phyloP scores from a whole-genome alignment of 768 basidiomycete genomes.

The Russula vinacea region DNA sequence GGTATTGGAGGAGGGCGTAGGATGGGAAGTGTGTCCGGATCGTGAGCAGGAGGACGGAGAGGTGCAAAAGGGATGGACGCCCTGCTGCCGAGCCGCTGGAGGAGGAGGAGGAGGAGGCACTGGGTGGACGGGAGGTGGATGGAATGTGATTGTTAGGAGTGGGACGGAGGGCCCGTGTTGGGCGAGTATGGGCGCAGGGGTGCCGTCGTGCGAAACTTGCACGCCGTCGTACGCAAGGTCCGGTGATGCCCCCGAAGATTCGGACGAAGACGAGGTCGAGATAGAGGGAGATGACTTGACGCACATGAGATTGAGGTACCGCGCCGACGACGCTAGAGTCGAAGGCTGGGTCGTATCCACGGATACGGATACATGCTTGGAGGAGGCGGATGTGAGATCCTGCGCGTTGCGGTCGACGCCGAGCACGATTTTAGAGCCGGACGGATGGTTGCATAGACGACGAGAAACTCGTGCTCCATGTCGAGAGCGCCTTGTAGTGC shows the following conservation, averaged over 20 bases:
- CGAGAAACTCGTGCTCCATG: conserved; percentile 31
- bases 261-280: background rate
- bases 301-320: conserved; percentile 19
- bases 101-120: background rate
- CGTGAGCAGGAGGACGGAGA: conserved; percentile 26
- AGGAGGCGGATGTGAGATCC: background rate
- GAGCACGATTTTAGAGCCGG: conserved; percentile 24
- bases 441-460: conserved; percentile 21
- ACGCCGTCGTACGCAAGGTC: conserved; percentile 25
- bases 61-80: conserved; percentile 25
- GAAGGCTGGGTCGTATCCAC: background rate
- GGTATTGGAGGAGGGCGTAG: conserved; percentile 27
- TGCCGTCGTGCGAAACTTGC: conserved; percentile 28
- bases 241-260: background rate
- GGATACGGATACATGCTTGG: background rate
- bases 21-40: conserved; percentile 28
- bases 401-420: conserved; percentile 30
- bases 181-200: conserved; percentile 20
- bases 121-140: background rate
- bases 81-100: background rate
- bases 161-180: conserved; percentile 18
- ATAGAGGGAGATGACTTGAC: background rate
- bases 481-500: conserved; percentile 25
- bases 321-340: conserved; percentile 13
- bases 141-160: conserved; percentile 27